Evolutionary conservation across 768 basidiomycete genomes (phyloP).

Genomic region (Tephrocybe rancida): DNA sequence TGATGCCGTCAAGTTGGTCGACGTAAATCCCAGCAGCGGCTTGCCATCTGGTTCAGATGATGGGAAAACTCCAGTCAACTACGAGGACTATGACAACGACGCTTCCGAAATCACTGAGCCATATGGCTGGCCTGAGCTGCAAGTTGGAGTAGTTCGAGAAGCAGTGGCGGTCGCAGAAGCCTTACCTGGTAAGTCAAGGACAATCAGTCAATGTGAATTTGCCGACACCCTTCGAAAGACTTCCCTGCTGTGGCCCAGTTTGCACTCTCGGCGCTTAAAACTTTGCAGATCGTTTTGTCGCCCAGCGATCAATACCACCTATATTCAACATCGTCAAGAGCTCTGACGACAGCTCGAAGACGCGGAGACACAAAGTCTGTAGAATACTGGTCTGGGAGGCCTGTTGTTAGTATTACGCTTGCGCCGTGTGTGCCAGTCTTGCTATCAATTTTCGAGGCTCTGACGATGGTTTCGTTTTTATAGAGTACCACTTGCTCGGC

Average conservation of each 20-base stretch:
- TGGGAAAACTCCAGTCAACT: neutral
- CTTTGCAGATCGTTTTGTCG: conserved; percentile 67
- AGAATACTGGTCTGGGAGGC: conserved; percentile 87
- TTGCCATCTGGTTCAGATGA: neutral
- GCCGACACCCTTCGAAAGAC: conserved; percentile 48
- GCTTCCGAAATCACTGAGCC: conserved; percentile 45
- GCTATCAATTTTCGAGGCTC: conserved; percentile 7
- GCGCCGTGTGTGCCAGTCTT: conserved; percentile 56
- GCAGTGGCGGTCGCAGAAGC: conserved; percentile 91
- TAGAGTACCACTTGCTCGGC: conserved; percentile 71
- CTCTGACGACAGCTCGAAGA: conserved; percentile 72
- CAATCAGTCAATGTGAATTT: conserved; percentile 1
- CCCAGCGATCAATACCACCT: conserved; percentile 81
- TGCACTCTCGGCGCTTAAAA: conserved; percentile 83
- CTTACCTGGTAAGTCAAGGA: conserved; percentile 68
- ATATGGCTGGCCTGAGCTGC: conserved; percentile 94
- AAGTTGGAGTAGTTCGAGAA: conserved; percentile 91
- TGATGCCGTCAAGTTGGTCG: conserved; percentile 62
- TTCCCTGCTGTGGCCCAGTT: conserved; percentile 85
- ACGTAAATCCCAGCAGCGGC: conserved; percentile 21
- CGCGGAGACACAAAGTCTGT: conserved; percentile 73
- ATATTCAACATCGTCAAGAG: conserved; percentile 70
- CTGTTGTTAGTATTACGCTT: conserved; percentile 78
- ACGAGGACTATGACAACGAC: conserved; percentile 40
- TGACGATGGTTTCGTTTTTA: neutral